Conservation (phyloP, 352 stramenopile species). For the Halophytophthora batemanensis region DNA sequence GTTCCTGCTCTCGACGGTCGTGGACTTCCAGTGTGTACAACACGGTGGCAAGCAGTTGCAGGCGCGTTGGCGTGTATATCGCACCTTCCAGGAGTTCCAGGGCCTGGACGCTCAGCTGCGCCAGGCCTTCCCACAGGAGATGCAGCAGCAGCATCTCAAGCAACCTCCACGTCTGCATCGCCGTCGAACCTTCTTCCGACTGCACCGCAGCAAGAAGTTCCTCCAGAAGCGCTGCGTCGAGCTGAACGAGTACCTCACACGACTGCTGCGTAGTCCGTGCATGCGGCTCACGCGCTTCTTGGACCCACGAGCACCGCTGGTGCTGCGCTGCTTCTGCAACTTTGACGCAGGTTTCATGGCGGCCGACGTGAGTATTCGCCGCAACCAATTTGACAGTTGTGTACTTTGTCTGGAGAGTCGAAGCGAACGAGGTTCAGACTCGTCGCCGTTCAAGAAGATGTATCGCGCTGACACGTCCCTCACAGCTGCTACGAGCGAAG, state of each 20-base stretch:
- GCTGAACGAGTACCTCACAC: constrained; percentile 59
- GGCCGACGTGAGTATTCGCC: constrained; percentile 29
- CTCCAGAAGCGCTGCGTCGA: constrained; percentile 54
- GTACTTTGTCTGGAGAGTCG: constrained; percentile 55
- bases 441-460: background rate
- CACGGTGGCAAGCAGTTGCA: constrained; percentile 49
- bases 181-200: constrained; percentile 53
- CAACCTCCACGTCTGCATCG: constrained; percentile 44
- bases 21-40: constrained; percentile 67
- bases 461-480: constrained; percentile 3
- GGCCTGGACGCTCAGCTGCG: constrained; percentile 70
- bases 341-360: constrained; percentile 65
- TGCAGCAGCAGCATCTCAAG: constrained; percentile 37
- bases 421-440: constrained; percentile 14
- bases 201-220: constrained; percentile 58
- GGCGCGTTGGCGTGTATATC: constrained; percentile 59
- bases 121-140: constrained; percentile 53
- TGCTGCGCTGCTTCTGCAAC: constrained; percentile 81
- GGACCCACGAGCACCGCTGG: constrained; percentile 61
- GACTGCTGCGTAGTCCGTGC: constrained; percentile 32
- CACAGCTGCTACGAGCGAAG: constrained; percentile 24
- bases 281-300: constrained; percentile 72
- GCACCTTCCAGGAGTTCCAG: constrained; percentile 76
- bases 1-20: constrained; percentile 55
- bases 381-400: constrained; percentile 45